Evolutionary conservation across 2,329 filamentous ascomycete genomes (phyloP).

Genomic region (Septoria linicola): DNA sequence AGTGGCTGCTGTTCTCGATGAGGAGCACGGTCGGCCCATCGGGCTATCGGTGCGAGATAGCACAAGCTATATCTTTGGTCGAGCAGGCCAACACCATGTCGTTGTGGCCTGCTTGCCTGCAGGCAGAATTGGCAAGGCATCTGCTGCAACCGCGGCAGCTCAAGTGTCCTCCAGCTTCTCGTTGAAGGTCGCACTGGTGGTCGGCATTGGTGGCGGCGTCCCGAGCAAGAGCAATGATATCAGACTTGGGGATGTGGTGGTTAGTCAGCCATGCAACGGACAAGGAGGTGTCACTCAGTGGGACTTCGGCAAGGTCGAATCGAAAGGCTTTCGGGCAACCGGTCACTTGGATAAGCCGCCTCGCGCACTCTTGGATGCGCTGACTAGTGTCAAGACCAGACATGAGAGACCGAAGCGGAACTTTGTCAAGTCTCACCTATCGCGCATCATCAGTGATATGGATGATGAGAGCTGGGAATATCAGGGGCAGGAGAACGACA

Average conservation of each 20-base stretch:
- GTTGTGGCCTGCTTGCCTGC: constrained; percentile 29
- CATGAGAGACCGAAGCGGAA: background rate
- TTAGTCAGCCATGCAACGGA: constrained; percentile 24
- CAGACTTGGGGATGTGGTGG: constrained; percentile 31
- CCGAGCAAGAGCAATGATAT: constrained; percentile 21
- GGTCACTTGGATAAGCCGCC: constrained; percentile 12
- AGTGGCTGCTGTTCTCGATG: constrained; percentile 25
- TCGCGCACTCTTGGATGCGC: background rate
- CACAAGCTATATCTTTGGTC: constrained; percentile 27
- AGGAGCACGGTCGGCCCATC: background rate
- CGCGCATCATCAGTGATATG: background rate
- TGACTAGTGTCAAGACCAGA: background rate
- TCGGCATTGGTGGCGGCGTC: constrained; percentile 31
- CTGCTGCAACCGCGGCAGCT: too few relatives aligned
- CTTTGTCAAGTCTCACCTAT: background rate
- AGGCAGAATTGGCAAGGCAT: constrained; percentile 22
- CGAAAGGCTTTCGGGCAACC: constrained; percentile 1
- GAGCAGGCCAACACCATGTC: constrained; percentile 31
- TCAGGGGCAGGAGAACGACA: constrained; percentile 7
- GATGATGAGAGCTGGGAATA: background rate
- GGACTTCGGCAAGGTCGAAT: constrained; percentile 26
- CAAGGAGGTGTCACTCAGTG: constrained; percentile 32
- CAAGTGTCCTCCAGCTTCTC: too few relatives aligned
- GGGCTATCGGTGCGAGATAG: constrained; percentile 13
- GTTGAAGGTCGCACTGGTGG: constrained; percentile 14